A percentile compares a stretch with the other conserved stretches of the same genome.
Evolutionary conservation across 495 filamentous ascomycete genomes (phyloP).

Genomic region (Penicillium paxilli): DNA sequence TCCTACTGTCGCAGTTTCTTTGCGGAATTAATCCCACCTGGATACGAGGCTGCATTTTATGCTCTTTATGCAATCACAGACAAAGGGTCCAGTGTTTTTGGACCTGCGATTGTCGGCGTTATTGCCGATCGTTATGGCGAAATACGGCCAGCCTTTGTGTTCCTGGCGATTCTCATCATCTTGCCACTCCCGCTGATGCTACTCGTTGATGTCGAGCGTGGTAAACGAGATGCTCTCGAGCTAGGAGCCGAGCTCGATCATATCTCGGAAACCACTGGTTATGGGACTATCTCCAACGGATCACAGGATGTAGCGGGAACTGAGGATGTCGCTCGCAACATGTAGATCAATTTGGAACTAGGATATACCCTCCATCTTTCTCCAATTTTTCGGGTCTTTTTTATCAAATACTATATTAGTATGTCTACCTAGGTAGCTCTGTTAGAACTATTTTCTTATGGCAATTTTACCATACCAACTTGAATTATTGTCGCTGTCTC

Average conservation of each 20-base stretch:
- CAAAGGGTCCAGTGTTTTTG: slow-evolving; percentile 93
- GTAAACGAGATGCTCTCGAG: slow-evolving; percentile 72
- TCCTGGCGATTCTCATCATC: slow-evolving; percentile 79
- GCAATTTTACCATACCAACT: no score
- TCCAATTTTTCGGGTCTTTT: no score
- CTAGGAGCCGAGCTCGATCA: slow-evolving; percentile 66
- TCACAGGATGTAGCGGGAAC: not conserved
- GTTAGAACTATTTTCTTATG: no score
- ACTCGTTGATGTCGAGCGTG: slow-evolving; percentile 86
- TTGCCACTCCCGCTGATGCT: slow-evolving; percentile 82
- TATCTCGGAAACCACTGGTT: slow-evolving; percentile 11
- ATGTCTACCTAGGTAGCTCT: no score
- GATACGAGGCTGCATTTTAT: slow-evolving; percentile 94
- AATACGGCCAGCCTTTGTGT: slow-evolving; percentile 92
- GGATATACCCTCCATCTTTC: no score
- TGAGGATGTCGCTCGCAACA: not conserved
- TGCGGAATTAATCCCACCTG: slow-evolving; percentile 89
- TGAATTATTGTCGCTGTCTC: no score
- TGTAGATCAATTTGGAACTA: not conserved
- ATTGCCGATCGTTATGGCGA: slow-evolving; percentile 89
- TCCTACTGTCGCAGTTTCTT: slow-evolving; percentile 92
- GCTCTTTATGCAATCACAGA: slow-evolving; percentile 97
- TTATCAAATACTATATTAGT: no score
- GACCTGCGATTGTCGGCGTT: slow-evolving; percentile 87
- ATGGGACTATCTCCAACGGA: slow-evolving; percentile 31